These are phyloP conservation scores for Colletotrichum limetticola DNA, from an alignment of 2,329 filamentous ascomycete genomes.

Conservation along the genomic window DNA sequence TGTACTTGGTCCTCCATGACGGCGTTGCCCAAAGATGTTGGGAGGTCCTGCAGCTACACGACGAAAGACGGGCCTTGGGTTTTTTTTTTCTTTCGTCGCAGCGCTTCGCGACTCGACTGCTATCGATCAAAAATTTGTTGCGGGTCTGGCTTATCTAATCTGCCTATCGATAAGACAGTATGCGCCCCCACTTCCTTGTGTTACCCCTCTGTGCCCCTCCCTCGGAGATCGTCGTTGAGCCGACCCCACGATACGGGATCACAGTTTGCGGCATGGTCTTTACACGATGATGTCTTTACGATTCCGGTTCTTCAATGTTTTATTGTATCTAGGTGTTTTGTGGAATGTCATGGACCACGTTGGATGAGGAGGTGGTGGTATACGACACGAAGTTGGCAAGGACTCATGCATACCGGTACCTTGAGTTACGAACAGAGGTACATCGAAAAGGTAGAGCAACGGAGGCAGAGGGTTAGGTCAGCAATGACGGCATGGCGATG, in stretches of 20 bases:
- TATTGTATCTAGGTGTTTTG: neutral
- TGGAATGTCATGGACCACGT: neutral
- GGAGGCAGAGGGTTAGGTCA: neutral
- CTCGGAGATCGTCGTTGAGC: neutral
- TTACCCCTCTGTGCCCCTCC: neutral
- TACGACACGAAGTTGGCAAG: neutral
- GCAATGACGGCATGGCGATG: conserved; percentile 26
- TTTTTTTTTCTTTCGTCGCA: conserved; percentile 13
- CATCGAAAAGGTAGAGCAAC: neutral
- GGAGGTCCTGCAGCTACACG: conserved; percentile 14
- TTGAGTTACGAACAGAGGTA: neutral
- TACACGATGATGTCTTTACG: neutral
- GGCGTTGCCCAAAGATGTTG: conserved; percentile 36
- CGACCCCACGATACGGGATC: neutral
- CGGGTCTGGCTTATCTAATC: conserved; percentile 30
- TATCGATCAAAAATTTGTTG: conserved; percentile 30
- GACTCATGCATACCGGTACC: no score
- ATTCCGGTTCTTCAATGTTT: neutral
- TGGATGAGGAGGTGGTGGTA: neutral
- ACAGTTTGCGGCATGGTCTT: no score
- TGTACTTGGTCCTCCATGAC: conserved; percentile 86
- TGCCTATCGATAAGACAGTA: neutral
- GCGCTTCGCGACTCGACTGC: conserved; percentile 24
- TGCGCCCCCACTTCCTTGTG: neutral
- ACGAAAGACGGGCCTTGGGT: neutral